A percentile compares a stretch with the other conserved stretches of the same genome.
phyloP scores from a whole-genome alignment of 805 yeast genomes.

The Schwanniomyces yamadae region DNA sequence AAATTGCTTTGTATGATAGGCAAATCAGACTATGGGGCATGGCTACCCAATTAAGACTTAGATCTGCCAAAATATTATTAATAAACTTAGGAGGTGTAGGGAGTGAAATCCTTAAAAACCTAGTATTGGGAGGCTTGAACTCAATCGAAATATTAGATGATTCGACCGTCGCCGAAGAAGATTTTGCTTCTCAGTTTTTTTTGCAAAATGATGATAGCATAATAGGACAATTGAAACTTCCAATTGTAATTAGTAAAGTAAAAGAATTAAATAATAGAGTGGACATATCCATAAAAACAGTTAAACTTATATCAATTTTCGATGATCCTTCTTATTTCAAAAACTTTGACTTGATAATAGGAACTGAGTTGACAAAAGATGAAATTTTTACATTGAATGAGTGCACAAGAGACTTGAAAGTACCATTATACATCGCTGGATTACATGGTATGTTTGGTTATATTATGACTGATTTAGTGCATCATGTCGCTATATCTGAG shows the following conservation, averaged over 20 bases:
- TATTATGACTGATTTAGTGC: constrained; percentile 73
- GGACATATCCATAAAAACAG: constrained; percentile 45
- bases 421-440: constrained; percentile 69
- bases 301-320: constrained; percentile 16
- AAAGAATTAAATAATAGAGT: constrained; percentile 82
- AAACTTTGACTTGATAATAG: constrained; percentile 69
- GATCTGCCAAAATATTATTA: constrained; percentile 68
- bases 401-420: constrained; percentile 51
- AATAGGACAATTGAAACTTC: constrained; percentile 56
- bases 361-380: constrained; percentile 55
- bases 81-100: constrained; percentile 77
- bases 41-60: constrained; percentile 78
- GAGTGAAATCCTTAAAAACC: constrained; percentile 77
- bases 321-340: constrained; percentile 39
- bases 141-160: constrained; percentile 68
- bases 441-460: constrained; percentile 82
- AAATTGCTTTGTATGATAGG: constrained; percentile 88
- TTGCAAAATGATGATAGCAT: constrained; percentile 50
- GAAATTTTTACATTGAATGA: constrained; percentile 51
- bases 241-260: constrained; percentile 54
- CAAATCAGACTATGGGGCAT: constrained; percentile 96
- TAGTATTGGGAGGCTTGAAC: constrained; percentile 87
- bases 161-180: constrained; percentile 53
- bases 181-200: constrained; percentile 75
- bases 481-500: constrained; percentile 56